Percentiles rank a stretch among this genome's conserved stretches.
These are phyloP conservation scores for Malus hybrid DNA, from an alignment of 331 rosid species.

Conservation along the genomic window DNA sequence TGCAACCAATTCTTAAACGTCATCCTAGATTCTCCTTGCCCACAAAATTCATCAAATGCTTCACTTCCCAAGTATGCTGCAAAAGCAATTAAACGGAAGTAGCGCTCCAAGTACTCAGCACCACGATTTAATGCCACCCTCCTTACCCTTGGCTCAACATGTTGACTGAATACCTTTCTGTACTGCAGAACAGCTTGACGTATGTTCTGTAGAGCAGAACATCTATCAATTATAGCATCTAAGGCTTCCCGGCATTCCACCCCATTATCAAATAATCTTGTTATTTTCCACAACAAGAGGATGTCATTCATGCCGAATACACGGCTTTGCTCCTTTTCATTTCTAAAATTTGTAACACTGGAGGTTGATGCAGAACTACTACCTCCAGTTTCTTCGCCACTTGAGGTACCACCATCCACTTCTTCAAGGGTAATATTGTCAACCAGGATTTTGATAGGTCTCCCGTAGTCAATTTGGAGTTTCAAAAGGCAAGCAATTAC, in stretches of 20 bases:
- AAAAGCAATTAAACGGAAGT: constrained; percentile 84
- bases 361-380: constrained; percentile 25
- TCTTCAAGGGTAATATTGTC: constrained; percentile 44
- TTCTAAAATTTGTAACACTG: constrained; percentile 18
- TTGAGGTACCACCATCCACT: constrained; percentile 49
- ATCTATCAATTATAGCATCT: constrained; percentile 79
- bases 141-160: constrained; percentile 83
- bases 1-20: constrained; percentile 87
- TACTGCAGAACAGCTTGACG: constrained; percentile 76
- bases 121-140: constrained; percentile 91
- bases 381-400: constrained; percentile 62
- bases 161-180: constrained; percentile 69
- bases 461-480: constrained; percentile 69
- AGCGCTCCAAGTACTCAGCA: constrained; percentile 88
- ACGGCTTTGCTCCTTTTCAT: constrained; percentile 33
- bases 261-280: constrained; percentile 76
- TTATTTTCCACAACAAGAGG: constrained; percentile 74
- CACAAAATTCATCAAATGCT: constrained; percentile 86
- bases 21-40: constrained; percentile 69
- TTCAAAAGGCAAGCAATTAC: constrained; percentile 83
- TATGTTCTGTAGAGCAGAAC: constrained; percentile 80
- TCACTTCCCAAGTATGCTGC: constrained; percentile 97
- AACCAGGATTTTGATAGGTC: constrained; percentile 56
- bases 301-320: constrained; percentile 80
- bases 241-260: constrained; percentile 80